Evolutionary conservation across 2,329 filamentous ascomycete species (phyloP).

Genomic region (Lomentospora prolificans): DNA sequence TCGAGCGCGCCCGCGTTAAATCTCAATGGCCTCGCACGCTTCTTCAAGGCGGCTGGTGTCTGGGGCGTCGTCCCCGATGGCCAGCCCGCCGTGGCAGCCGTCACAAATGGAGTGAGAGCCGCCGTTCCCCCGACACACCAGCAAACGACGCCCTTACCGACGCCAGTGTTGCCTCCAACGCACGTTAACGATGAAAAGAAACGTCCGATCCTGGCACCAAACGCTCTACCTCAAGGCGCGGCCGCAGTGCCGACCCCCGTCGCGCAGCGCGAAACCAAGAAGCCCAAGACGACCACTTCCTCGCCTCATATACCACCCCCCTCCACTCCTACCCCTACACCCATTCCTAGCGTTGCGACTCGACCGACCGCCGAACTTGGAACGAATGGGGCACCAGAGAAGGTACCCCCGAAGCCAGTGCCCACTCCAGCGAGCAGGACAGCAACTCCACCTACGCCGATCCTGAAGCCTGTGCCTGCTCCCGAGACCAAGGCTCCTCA

Average conservation of each 20-base stretch:
- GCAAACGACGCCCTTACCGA: not conserved
- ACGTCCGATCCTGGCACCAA: not conserved
- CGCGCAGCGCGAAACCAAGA: slow-evolving; percentile 1
- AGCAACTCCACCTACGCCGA: not conserved
- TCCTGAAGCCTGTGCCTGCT: not conserved
- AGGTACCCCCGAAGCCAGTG: not conserved
- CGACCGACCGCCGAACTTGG: not conserved
- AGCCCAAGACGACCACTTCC: not conserved
- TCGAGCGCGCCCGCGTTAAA: slow-evolving; percentile 1
- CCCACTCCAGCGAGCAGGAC: not conserved
- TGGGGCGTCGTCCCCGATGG: not conserved
- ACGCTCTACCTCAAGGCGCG: not conserved
- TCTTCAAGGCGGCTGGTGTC: slow-evolving; percentile 1
- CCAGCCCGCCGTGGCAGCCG: not conserved
- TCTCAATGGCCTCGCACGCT: slow-evolving; percentile 2
- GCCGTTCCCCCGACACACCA: not conserved
- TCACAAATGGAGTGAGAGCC: not conserved
- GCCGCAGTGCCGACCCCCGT: not conserved
- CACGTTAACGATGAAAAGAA: not conserved
- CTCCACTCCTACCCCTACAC: too few species aligned
- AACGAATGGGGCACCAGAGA: slow-evolving; percentile 1
- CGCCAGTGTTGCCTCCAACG: not conserved
- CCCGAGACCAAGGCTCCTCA: not conserved
- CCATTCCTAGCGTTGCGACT: not conserved
- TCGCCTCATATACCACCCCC: not conserved